These are phyloP conservation scores for Croton setiger DNA, from an alignment of 441 rosid genomes.

Conservation along the genomic window DNA sequence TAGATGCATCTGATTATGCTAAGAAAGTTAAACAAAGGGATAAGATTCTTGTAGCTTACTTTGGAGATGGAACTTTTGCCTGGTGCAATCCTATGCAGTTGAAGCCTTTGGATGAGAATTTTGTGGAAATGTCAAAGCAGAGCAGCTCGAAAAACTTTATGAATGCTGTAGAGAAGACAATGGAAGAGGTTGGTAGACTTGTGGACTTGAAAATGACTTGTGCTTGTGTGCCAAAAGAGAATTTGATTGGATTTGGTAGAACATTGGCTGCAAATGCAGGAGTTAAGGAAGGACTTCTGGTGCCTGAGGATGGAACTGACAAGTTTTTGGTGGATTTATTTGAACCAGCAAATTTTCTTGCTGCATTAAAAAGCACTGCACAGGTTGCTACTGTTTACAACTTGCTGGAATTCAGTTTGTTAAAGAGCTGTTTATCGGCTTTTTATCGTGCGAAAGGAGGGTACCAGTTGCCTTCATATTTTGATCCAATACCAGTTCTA, in stretches of 20 bases:
- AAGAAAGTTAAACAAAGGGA: conserved; percentile 45
- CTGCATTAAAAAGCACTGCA: conserved; percentile 40
- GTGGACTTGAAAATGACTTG: conserved; percentile 58
- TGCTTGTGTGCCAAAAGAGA: conserved; percentile 44
- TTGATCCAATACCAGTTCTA: conserved; percentile 42
- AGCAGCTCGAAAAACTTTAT: conserved; percentile 50
- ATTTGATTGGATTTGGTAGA: conserved; percentile 34
- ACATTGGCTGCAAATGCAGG: conserved; percentile 58
- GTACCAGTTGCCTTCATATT: conserved; percentile 31
- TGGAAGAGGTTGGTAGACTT: conserved; percentile 63
- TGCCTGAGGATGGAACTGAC: conserved; percentile 55
- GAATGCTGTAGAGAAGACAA: conserved; percentile 50
- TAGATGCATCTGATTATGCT: conserved; percentile 64
- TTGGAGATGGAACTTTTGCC: conserved; percentile 65
- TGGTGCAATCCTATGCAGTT: conserved; percentile 74
- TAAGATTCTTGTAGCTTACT: conserved; percentile 68
- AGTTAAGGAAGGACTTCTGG: conserved; percentile 54
- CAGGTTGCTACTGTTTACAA: conserved; percentile 25
- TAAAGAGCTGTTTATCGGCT: conserved; percentile 59
- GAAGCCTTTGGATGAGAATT: conserved; percentile 67
- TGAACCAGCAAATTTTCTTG: conserved; percentile 43
- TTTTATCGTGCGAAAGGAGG: conserved; percentile 50
- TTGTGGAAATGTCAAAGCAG: conserved; percentile 53
- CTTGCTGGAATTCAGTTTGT: conserved; percentile 43
- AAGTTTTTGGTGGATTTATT: conserved; percentile 33